Conservation (phyloP, 2,329 filamentous ascomycete genomes). For the Leptographium galeiforme region DNA sequence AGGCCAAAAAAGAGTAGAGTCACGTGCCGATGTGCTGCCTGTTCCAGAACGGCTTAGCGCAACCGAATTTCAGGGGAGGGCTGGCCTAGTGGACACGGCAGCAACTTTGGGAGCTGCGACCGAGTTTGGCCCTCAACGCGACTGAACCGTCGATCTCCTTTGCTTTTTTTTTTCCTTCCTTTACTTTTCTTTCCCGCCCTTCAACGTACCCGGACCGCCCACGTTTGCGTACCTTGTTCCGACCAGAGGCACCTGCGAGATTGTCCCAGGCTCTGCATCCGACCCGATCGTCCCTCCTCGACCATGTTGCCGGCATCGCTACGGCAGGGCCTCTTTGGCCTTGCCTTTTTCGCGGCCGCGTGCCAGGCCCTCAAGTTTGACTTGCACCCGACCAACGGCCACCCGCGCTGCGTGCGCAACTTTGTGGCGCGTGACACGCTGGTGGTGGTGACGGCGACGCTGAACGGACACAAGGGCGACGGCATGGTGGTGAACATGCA, state of each 20-base stretch:
- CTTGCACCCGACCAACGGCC: constrained; percentile 52
- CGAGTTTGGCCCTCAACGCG: background rate
- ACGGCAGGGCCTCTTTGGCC: constrained; percentile 44
- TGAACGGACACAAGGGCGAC: constrained; percentile 77
- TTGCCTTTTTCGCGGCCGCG: constrained; percentile 40
- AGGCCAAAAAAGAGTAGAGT: background rate
- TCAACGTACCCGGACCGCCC: too few species aligned
- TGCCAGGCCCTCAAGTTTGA: constrained; percentile 82
- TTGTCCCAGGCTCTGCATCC: too few species aligned
- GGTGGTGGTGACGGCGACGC: constrained; percentile 85
- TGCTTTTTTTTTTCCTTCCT: background rate
- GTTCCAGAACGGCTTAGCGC: background rate
- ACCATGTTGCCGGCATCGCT: constrained; percentile 25
- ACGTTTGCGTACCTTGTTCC: too few species aligned
- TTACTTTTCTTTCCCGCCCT: background rate
- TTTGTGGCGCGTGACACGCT: constrained; percentile 86
- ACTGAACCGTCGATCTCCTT: background rate
- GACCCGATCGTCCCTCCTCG: background rate
- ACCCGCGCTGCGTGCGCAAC: constrained; percentile 88
- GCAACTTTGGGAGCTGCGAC: background rate
- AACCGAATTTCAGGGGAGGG: background rate
- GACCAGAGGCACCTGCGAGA: too few species aligned
- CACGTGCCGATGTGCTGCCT: background rate
- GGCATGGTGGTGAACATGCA: constrained; percentile 91
- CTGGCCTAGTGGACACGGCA: background rate